Percentiles rank a stretch among this genome's conserved stretches.
These are phyloP conservation scores for Apiotrichum mycotoxinovorans DNA, from an alignment of 1,284 basidiomycete species.

Conservation along the genomic window DNA sequence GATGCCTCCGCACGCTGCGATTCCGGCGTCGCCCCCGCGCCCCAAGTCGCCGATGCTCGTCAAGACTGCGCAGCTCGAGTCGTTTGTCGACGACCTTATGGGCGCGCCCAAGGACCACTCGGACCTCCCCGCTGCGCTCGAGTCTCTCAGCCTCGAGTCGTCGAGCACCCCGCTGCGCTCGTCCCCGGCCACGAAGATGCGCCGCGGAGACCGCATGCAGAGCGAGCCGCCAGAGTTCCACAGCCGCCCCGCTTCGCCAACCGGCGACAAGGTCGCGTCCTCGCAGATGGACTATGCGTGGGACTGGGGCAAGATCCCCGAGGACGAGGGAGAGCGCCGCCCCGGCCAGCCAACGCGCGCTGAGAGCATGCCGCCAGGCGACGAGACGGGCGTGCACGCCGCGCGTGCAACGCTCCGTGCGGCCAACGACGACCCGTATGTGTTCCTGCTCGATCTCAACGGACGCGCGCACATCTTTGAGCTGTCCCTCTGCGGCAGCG, in stretches of 20 bases:
- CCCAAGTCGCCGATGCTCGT: slow-evolving; percentile 3
- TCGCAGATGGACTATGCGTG: slow-evolving; percentile 44
- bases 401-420: slow-evolving; percentile 39
- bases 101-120: not conserved
- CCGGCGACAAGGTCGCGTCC: not conserved
- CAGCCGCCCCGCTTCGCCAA: slow-evolving; percentile 17
- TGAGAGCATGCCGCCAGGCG: slow-evolving; percentile 8
- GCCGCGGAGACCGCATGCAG: slow-evolving; percentile 10
- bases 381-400: not conserved
- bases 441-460: slow-evolving; percentile 52
- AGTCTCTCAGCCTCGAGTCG: slow-evolving; percentile 15
- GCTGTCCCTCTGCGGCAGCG: slow-evolving; percentile 48
- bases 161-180: not conserved
- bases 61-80: slow-evolving; percentile 2
- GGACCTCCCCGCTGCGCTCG: slow-evolving; percentile 12
- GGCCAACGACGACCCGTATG: slow-evolving; percentile 51
- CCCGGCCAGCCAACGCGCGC: slow-evolving; percentile 4
- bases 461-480: slow-evolving; percentile 52
- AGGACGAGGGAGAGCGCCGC: slow-evolving; percentile 1
- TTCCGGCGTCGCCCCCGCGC: slow-evolving; percentile 8
- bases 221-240: slow-evolving; percentile 16
- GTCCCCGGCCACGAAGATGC: slow-evolving; percentile 3
- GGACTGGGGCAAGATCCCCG: slow-evolving; percentile 42
- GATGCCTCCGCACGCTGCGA: not conserved
- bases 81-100: slow-evolving; percentile 20